A percentile compares a stretch with the other conserved stretches of the same genome.
phyloP scores from a whole-genome alignment of 495 filamentous ascomycete species.

The Friedmanniomyces endolithicus region DNA sequence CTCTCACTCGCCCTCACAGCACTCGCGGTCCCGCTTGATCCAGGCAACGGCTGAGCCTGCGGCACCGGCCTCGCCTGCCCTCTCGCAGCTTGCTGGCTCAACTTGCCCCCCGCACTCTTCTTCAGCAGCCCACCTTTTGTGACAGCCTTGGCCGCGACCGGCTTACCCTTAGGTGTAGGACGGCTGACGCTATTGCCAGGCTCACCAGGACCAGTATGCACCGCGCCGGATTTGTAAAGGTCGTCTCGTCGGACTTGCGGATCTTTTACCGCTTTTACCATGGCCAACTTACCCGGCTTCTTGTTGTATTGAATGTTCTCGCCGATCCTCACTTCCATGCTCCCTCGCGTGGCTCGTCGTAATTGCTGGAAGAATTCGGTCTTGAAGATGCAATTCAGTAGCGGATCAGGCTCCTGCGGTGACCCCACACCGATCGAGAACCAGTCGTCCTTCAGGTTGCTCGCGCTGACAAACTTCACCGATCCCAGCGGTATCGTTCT shows the following conservation, averaged over 20 bases:
- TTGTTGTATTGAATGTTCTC: slow-evolving; percentile 90
- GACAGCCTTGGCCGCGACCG: slow-evolving; percentile 74
- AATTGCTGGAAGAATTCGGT: slow-evolving; percentile 95
- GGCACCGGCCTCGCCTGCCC: slow-evolving; percentile 20
- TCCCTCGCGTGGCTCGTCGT: slow-evolving; percentile 57
- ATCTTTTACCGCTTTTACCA: slow-evolving; percentile 84
- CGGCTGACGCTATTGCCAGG: slow-evolving; percentile 68
- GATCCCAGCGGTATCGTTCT: slow-evolving; percentile 68
- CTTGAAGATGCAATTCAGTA: slow-evolving; percentile 88
- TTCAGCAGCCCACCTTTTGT: slow-evolving; percentile 80
- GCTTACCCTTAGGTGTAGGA: slow-evolving; percentile 75
- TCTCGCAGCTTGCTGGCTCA: slow-evolving; percentile 37
- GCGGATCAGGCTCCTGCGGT: slow-evolving; percentile 77
- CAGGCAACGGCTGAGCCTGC: slow-evolving; percentile 24
- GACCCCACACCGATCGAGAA: slow-evolving; percentile 83
- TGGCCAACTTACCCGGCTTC: slow-evolving; percentile 85
- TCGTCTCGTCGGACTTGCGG: slow-evolving; percentile 56
- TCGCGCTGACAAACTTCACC: slow-evolving; percentile 72
- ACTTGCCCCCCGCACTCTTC: slow-evolving; percentile 69
- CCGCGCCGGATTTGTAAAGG: slow-evolving; percentile 81
- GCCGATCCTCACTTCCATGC: slow-evolving; percentile 68
- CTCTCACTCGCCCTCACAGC: not conserved
- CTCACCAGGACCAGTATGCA: slow-evolving; percentile 79
- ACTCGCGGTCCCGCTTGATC: slow-evolving; percentile 18
- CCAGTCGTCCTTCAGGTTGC: slow-evolving; percentile 85